A percentile compares a stretch with the other conserved stretches of the same genome.
These are phyloP conservation scores for Plectranthus barbatus DNA, from an alignment of 257 asterid genomes.

Conservation along the genomic window DNA sequence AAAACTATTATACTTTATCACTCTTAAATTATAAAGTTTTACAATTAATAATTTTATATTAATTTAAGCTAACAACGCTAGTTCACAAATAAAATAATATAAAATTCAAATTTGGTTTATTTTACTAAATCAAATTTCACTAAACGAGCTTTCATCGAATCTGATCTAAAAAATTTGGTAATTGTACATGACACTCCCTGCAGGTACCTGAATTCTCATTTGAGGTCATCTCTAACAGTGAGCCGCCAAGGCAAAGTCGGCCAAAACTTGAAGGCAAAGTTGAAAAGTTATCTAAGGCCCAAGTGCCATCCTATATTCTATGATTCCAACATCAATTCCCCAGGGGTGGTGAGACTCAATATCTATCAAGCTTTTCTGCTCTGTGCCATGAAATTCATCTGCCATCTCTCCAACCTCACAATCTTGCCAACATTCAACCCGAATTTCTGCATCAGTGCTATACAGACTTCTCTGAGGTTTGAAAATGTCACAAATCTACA, in stretches of 20 bases:
- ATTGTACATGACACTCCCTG: neutral
- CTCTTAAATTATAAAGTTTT: too few relatives aligned
- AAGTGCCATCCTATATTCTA: constrained; percentile 84
- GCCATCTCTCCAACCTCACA: constrained; percentile 42
- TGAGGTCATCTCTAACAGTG: constrained; percentile 66
- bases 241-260: constrained; percentile 46
- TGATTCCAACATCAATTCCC: constrained; percentile 70
- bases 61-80: too few relatives aligned
- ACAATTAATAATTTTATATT: too few relatives aligned
- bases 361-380: constrained; percentile 74
- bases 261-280: constrained; percentile 38
- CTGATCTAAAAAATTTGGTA: too few relatives aligned
- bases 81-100: too few relatives aligned
- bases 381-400: constrained; percentile 81
- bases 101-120: too few relatives aligned
- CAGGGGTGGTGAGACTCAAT: constrained; percentile 72
- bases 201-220: constrained; percentile 61
- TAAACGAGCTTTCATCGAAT: too few relatives aligned
- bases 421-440: constrained; percentile 34
- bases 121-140: too few relatives aligned
- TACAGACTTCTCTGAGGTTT: constrained; percentile 57
- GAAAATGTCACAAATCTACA: neutral
- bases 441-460: constrained; percentile 29
- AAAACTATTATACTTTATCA: too few relatives aligned
- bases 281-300: constrained; percentile 53